Evolutionary conservation across 1,139 yeast genomes (phyloP).

Genomic region (Petasospora fabianii): DNA sequence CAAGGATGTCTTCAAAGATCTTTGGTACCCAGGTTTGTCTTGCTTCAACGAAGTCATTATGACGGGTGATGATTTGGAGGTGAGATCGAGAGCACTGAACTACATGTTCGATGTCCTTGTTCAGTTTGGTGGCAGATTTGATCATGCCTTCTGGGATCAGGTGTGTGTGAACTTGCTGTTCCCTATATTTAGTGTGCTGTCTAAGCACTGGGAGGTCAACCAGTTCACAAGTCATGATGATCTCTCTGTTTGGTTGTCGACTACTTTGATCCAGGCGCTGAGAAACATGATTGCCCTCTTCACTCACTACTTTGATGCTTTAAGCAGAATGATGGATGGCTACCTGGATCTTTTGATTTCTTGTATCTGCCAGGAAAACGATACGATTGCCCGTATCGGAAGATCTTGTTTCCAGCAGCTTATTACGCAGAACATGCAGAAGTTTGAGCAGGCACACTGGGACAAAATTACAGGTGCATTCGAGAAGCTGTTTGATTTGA

Average conservation of each 20-base stretch:
- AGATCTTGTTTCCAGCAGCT: constrained; percentile 81
- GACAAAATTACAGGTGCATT: constrained; percentile 60
- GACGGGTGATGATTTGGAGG: constrained; percentile 94
- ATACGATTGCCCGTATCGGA: constrained; percentile 92
- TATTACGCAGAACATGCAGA: constrained; percentile 67
- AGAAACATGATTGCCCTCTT: constrained; percentile 83
- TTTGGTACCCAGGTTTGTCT: constrained; percentile 70
- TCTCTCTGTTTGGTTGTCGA: constrained; percentile 90
- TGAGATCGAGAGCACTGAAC: constrained; percentile 82
- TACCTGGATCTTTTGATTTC: constrained; percentile 74
- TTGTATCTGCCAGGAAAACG: constrained; percentile 95
- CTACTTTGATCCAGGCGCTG: constrained; percentile 93
- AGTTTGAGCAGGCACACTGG: constrained; percentile 73
- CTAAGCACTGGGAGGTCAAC: constrained; percentile 70
- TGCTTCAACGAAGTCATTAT: constrained; percentile 86
- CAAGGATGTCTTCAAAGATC: constrained; percentile 35
- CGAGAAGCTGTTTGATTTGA: constrained; percentile 64
- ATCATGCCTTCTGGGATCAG: constrained; percentile 74
- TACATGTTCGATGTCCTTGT: constrained; percentile 77
- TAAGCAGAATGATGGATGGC: constrained; percentile 71
- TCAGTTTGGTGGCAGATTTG: constrained; percentile 75
- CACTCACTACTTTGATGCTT: constrained; percentile 71
- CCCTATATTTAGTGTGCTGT: constrained; percentile 84
- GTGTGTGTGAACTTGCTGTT: constrained; percentile 75
- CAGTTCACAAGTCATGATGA: constrained; percentile 71